Base-by-base conservation (phyloP, 495 filamentous ascomycete genomes). In the Penicillium herquei region DNA sequence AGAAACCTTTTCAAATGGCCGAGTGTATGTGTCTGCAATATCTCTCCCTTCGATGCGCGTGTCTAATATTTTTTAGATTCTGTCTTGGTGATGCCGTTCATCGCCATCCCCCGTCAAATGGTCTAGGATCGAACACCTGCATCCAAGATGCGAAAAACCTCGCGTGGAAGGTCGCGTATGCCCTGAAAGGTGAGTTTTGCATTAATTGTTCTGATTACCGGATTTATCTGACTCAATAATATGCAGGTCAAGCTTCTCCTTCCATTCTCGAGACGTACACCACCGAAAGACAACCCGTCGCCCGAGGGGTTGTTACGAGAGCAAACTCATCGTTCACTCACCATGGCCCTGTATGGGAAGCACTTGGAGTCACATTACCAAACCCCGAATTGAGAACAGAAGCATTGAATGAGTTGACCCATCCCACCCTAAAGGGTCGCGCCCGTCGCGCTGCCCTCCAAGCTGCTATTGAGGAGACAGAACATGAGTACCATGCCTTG, bases 131-230 rank as follows among this genome's bases (percentile, higher is more conserved):
- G 14, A 84, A 84, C 48, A 81, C 78, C 13, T 81, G 78, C 55
- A 72, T 82, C 6, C 78, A 81, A 68, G 81, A 84, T 56, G 74
- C 79, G 0, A 81, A 72, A 55, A 83, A 84, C 48, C 59, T 84
- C 10, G 79, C 80, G 9, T 84, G 80, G 80, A 84, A 84, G 51
- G 59, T 82, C 17, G 78, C 79, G 0, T 73, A 75, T 52, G 76
- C 78, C 11, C 55, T 74, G 35, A 71, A 73, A 39, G 77, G 74
- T 61, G 55, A 42, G 47, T 39, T 1, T 5, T 26, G 21, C 11
- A 3, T 10, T 53, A 12, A 3, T 31, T 7, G n/a, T 52, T 73
- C 71, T 7, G 75, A 77, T 37, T 3, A 51, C 16, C 12, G 1
- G 3, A 31, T 1, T 7, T 11, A 13, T 32, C 18, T 39, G 21